Evolutionary conservation across 192 early-diverging fungal species (phyloP).

Genomic region (Obelidium mucronatum): DNA sequence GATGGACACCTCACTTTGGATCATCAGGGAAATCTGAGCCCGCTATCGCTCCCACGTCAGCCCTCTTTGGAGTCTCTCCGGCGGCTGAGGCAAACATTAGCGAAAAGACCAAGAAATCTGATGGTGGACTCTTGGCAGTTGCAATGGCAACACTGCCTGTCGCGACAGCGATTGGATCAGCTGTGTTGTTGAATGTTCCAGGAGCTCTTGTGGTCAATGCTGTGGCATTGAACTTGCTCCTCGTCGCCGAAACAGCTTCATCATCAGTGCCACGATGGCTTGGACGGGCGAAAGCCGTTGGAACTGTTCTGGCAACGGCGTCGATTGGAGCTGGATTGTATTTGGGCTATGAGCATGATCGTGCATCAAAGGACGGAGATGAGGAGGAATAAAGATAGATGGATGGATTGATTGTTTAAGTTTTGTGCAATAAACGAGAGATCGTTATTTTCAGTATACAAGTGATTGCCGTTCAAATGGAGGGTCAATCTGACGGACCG

Average conservation of each 20-base stretch:
- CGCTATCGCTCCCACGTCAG: background rate
- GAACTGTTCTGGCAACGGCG: background rate
- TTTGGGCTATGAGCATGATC: conserved; percentile 12
- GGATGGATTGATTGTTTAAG: no score
- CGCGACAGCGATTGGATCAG: background rate
- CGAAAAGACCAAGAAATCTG: background rate
- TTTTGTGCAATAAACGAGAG: no score
- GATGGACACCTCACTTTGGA: background rate
- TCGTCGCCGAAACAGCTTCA: background rate
- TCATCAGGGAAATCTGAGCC: background rate
- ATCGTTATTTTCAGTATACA: no score
- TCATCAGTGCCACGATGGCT: background rate
- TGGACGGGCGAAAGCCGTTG: background rate
- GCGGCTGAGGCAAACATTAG: background rate
- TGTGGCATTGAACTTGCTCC: background rate
- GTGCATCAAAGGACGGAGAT: background rate
- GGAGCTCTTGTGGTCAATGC: conserved; percentile 1
- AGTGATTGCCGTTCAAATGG: no score
- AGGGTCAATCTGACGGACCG: no score
- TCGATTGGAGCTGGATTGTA: conserved; percentile 8
- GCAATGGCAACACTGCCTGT: background rate
- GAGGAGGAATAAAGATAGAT: background rate
- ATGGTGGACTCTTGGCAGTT: background rate
- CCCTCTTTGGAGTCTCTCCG: background rate
- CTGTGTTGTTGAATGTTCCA: conserved; percentile 15